Evolutionary conservation across 73 alveolate genomes (phyloP).

Genomic region (Paramecium pentaurelia): DNA sequence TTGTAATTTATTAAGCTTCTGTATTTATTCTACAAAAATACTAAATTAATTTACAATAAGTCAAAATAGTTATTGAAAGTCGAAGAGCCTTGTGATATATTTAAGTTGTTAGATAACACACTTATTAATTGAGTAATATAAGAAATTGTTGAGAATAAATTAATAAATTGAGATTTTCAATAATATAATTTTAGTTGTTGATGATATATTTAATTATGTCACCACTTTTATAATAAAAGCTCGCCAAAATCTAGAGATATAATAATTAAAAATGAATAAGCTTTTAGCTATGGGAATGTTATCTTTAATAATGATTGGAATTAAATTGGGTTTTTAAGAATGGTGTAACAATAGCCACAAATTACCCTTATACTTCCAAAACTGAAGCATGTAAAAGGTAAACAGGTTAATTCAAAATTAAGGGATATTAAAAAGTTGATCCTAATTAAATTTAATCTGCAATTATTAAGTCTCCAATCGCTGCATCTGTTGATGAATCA

Average conservation of each 20-base stretch:
- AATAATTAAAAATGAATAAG: not conserved
- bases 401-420: not conserved
- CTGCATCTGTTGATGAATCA: constrained; percentile 57
- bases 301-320: not conserved
- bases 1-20: too few relatives aligned
- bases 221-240: not conserved
- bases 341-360: constrained; percentile 28
- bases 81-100: too few relatives aligned
- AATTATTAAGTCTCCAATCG: constrained; percentile 19
- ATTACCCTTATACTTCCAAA: constrained; percentile 63
- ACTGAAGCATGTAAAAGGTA: constrained; percentile 2
- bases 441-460: not conserved
- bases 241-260: not conserved
- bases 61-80: too few relatives aligned
- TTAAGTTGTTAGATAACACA: too few relatives aligned
- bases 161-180: too few relatives aligned
- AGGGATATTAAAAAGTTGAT: not conserved
- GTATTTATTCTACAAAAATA: too few relatives aligned
- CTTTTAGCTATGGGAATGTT: not conserved
- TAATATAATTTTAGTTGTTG: not conserved
- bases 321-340: not conserved
- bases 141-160: too few relatives aligned
- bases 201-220: not conserved
- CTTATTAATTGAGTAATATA: too few relatives aligned
- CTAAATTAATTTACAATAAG: too few relatives aligned